A percentile compares a stretch with the other conserved stretches of the same genome.
phyloP scores from a whole-genome alignment of 257 asterid species.

The Primulina eburnea region DNA sequence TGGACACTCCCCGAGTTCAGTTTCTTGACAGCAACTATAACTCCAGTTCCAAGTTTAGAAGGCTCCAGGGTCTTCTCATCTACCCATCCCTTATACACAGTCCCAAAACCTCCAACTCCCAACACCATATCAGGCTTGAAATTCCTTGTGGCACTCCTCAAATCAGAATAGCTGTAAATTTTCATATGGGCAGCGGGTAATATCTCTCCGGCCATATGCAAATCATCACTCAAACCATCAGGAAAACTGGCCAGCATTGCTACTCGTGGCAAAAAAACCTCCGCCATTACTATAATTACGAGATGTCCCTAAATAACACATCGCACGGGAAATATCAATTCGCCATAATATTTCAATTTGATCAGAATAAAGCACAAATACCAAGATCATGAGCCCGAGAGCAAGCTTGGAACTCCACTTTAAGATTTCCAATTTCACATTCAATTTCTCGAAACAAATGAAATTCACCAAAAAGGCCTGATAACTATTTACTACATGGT shows the following conservation, averaged over 20 bases:
- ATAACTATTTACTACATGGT: background rate
- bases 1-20: constrained; percentile 46
- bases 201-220: constrained; percentile 34
- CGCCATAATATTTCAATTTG: background rate
- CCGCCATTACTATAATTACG: constrained; percentile 40
- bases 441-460: background rate
- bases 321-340: constrained; percentile 9
- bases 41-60: constrained; percentile 37
- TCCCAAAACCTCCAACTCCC: constrained; percentile 61
- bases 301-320: constrained; percentile 48
- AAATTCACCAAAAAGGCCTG: background rate
- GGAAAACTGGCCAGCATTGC: constrained; percentile 47
- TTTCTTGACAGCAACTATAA: constrained; percentile 57
- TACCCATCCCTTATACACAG: constrained; percentile 58
- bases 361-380: background rate
- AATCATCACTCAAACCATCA: constrained; percentile 39
- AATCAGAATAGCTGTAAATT: constrained; percentile 38
- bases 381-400: background rate
- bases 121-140: constrained; percentile 51
- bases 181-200: constrained; percentile 40
- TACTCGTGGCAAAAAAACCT: constrained; percentile 40
- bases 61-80: constrained; percentile 47
- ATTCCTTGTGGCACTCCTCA: constrained; percentile 45
- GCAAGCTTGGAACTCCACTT: background rate
- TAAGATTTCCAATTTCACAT: background rate